Base-by-base conservation (phyloP, 23 red algal species). In the Gracilariopsis chorda region DNA sequence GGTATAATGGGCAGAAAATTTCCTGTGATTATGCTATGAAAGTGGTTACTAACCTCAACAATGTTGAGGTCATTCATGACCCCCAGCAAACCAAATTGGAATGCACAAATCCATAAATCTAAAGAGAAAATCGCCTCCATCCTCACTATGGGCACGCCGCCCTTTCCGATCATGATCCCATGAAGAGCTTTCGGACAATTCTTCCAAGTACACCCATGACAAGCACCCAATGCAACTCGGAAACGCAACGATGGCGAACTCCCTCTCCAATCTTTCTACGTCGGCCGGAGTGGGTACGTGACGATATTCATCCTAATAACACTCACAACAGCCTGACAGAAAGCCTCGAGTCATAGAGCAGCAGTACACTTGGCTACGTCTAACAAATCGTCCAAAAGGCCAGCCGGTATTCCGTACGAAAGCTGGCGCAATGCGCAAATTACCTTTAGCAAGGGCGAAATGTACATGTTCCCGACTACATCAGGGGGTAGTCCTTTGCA, bases 361-460 rank as follows among this genome's bases (percentile, higher is more conserved):
- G 33, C 81, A 35, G 85, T 77, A 77, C 25, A 60, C 51, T 34
- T 48, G 4, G 71, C 78, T 3, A 90, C 0, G 60, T 90, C 87
- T 29, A 90, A 90, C 5, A 80, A 4, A 67, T 90, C 72, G 57
- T 90, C 87, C 3, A 19, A 35, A 25, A 81, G 20, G 63, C 80
- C 87, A 4, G 72, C 33, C 6, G 72, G 57, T 34, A 81, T 11
- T 20, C 55, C 71, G 41, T 90, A 80, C 4, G 87, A n/a, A 27
- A 90, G 29, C 53, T 78, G 47, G 17, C 71, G 16, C 5, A 78
- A 42, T 10, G 87, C 87, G 29, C 1, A 67, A 43, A 80, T 80
- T 7, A 79, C 69, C 52, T 90, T 90, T 5, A 90, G 30, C 4
- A 80, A 21, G 2, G 72, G 71, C 48, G 72, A 44, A 28, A 80